Evolutionary conservation across 225 moss, liverwort and hornwort species (phyloP), one percentile per base, ranked within the genome.

Genomic region (Rhytidiadelphus loreus): DNA sequence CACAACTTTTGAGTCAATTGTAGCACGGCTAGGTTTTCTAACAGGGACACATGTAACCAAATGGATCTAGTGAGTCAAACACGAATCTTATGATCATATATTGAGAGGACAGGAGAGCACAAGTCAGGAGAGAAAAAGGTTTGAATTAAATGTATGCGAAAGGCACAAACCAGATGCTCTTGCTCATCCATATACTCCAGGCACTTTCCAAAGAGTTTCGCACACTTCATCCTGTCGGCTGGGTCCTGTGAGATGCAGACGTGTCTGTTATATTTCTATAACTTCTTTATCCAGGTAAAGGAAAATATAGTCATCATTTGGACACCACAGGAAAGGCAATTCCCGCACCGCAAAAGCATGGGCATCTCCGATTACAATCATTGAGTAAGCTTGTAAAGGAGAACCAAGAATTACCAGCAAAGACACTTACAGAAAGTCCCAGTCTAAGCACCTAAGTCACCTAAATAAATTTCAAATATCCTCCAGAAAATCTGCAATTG

Each of bases 141-240:
- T 78, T 32, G 21, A 82, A 57, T 72, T 71, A 25, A 83, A 41
- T 25, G 56, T 48, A 33, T 61, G 60, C 63, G 35, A 44, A 81
- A 58, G 71, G 71, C 37, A 91, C 91, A 79, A 93, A 99, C 98
- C 96, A 97, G 85, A 87, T 97, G 97, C 88, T 97, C 96, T 92
- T 99, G 98, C 89, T 99, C 96, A 84, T 99, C 96, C 98, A 99
- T 96, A 84, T 95, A 99, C 86, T 99, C 97, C 53, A 99, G 89
- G 94, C 98, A 99, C 82, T 99, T 99, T 66, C 96, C 93, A 87
- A 99, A 99, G 41, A 96, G 91, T 82, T 96, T 97, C 55, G 96
- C 97, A 92, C 98, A 97, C 89, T 95, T 99, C 82, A 93, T 91
- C 92, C 95, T 91, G 82, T 99, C 95, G 69, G 93, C 95, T 78